Base-by-base conservation (phyloP, 106 monocot species). In the Dendrobium chrysotoxum region DNA sequence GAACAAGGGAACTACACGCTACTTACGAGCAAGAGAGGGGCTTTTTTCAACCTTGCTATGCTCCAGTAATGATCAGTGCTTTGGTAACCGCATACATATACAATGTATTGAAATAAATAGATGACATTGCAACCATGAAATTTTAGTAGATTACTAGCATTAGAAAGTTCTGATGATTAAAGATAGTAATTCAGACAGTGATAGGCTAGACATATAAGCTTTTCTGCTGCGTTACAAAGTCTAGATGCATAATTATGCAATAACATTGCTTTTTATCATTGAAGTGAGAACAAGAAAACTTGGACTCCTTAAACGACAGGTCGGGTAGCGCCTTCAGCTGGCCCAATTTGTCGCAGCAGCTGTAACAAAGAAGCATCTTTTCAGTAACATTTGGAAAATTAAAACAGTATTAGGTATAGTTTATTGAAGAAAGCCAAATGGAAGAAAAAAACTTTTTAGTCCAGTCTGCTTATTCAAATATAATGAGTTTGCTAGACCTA, bases 21-120 rank as follows among this genome's bases (percentile, higher is more conserved):
- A 67, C 89, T 95, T 73, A 91, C 93, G 86, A 88, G 28, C 80
- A 95, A 88, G 80, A 89, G 78, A 75, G 93, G 93, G 35, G 80
- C 76, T 65, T 93, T 91, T 89, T 95, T 4, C 20, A 79, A 78
- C 80, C 79, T 74, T 87, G 93, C 82, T 17, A 73, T 81, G 76
- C 82, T 74, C 89, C 93, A 58, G 93, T 83, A 12, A 73, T 81
- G 76, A 89, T 28, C 7, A 39, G 42, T n/a, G 44, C 17, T 7
- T 44, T 44, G 44, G 5, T 44, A 44, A 44, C 44, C 44, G 44
- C 45, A 70, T 15, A 8, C 17, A 13, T 35, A 35, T 35, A 35
- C 35, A 35, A 35, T 35, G 35, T 35, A 35, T 35, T 28, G 28
- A 68, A 30, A 68, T 26, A 68, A 26, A 68, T 28, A 38, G 71